Conservation (phyloP, 208 protist species). For the Acanthamoeba healyi region DNA sequence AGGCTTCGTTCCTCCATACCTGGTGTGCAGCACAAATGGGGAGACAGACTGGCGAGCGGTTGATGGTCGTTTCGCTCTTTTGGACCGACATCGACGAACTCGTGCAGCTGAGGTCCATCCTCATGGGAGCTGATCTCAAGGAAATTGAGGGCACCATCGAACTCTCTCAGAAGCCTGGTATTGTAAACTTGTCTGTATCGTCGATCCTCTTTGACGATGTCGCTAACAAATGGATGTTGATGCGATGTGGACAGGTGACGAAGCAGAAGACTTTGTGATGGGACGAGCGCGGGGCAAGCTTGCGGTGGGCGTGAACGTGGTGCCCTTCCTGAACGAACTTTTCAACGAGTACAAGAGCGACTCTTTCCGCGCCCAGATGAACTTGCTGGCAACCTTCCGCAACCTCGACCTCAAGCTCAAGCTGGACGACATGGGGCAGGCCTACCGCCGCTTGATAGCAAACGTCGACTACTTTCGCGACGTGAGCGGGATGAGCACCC, state of each 20-base stretch:
- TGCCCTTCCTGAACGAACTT: constrained; percentile 42
- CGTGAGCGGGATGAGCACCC: background rate
- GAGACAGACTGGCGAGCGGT: background rate
- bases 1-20: too few relatives aligned
- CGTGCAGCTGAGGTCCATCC: background rate
- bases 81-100: constrained; percentile 38
- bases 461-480: background rate
- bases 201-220: too few relatives aligned
- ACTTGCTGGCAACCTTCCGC: constrained; percentile 45
- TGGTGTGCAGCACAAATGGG: constrained; percentile 21
- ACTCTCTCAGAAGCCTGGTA: constrained; percentile 10
- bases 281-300: background rate
- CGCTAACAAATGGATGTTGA: too few relatives aligned
- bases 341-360: constrained; percentile 25
- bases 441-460: background rate
- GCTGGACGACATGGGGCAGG: constrained; percentile 17
- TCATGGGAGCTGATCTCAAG: constrained; percentile 8
- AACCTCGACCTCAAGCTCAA: constrained; percentile 44
- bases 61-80: constrained; percentile 32
- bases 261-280: constrained; percentile 19
- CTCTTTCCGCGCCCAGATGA: background rate
- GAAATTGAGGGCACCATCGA: constrained; percentile 33
- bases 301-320: constrained; percentile 1
- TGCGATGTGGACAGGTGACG: background rate
- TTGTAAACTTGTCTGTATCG: background rate